Base-by-base conservation (phyloP, 768 basidiomycete genomes). In the Glaciozyma martinii region DNA sequence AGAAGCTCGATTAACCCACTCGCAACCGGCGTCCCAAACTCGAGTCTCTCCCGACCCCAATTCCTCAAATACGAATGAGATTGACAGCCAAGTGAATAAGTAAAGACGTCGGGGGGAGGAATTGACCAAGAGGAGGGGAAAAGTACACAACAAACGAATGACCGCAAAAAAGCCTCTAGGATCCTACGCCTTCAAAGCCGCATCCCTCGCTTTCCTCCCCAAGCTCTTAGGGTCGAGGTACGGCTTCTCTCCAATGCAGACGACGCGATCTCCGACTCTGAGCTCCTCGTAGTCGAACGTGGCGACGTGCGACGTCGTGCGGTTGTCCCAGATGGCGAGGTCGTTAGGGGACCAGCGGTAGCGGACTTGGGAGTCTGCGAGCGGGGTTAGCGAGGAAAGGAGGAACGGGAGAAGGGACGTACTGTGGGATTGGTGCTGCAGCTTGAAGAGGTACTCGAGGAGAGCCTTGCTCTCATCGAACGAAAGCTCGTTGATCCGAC, bases 211-310 rank as follows among this genome's bases (percentile, higher is more conserved):
- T 32, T 63, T 70, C 44, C 62, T 43, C 12, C 55, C 56, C 27
- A 18, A 30, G 7, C 62, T 57, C n/a, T 57, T 71, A 3, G 78
- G 76, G 68, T 83, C 82, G 61, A 80, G 79, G 73, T 76, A 82
- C 0, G 83, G 83, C 58, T 73, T 77, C 73, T 84, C 83, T 40
- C 83, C 83, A 23, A 83, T 72, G 66, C 79, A 79, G 52, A 83
- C 81, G 6, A 82, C 80, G 21, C 84, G 79, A 69, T 82, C 80
- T 9, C 84, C 84, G 46, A 54, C 72, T 71, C 55, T 81, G 76
- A 30, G 70, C 68, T 73, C 74, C 7, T 65, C 66, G 68, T 79
- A 80, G 64, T 80, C 79, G 67, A 75, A 77, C 0, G 76, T 76
- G 9, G 77, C 78, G 21, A 74, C 73, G 66, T 79, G 78, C 52